Evolutionary conservation across 805 yeast genomes (phyloP), one percentile per base, ranked within the genome.

Genomic region (Starmerella bombicola): DNA sequence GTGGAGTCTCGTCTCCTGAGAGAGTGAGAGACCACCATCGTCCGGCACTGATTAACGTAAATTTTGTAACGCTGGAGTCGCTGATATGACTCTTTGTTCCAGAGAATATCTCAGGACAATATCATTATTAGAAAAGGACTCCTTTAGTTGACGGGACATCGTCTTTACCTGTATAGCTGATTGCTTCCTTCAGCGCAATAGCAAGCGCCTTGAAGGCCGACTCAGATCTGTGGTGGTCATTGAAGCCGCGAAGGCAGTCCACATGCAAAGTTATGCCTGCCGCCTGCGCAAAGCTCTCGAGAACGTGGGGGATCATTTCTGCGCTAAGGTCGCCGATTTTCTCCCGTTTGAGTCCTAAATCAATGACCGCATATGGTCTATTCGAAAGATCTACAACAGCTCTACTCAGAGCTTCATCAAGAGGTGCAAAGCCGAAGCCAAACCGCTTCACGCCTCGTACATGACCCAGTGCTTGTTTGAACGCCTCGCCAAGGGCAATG

Each of bases 141-240:
- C 98, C 98, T 64, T 91, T 91, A 9, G 98, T 91, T 41, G 93
- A 79, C 17, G 98, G 98, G 34, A 91, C 82, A 47, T 91, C 98
- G 56, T 84, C 69, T 19, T 79, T 73, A 24, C 96, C 97, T 24
- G 84, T 84, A 50, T 72, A 69, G 9, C 88, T 69, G 36, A 73
- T 76, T 19, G 97, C 88, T 57, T 85, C 94, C 52, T 75, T 78
- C 37, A 91, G 68, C 3, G 98, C 98, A 17, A 91, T 68, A 0
- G 98, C 98, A 49, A 88, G 66, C 0, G 97, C 95, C 64, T 91
- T 91, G 66, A 91, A 91, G 0, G 98, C 97, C 58, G 84, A 73
- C 62, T 91, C 98, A 31, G 95, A 82, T 48, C 95, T 69, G 64
- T 91, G 98, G 61, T 91, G 98, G 61, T 91, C 98, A 61, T 91